phyloP scores from a whole-genome alignment of 305 asterid genomes.

The Fraxinus xanthoxyloides region DNA sequence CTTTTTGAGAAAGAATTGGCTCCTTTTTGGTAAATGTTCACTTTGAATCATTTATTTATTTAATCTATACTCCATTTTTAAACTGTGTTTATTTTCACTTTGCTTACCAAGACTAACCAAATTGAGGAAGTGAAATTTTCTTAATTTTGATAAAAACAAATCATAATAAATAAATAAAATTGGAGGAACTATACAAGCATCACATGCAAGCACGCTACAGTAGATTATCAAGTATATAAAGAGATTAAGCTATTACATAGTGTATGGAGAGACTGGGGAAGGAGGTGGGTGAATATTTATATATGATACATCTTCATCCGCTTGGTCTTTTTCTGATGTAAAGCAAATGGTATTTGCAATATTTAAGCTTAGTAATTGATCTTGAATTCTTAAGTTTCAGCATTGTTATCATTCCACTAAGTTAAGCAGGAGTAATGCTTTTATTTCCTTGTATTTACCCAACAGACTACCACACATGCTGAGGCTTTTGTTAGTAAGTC shows the following conservation, averaged over 20 bases:
- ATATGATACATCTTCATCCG: background rate
- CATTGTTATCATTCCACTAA: background rate
- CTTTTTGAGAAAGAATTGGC: background rate
- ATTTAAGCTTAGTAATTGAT: slow-evolving; percentile 19
- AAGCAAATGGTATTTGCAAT: background rate
- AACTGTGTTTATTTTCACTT: background rate
- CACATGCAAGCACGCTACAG: background rate
- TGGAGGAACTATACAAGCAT: background rate
- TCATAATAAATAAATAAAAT: background rate
- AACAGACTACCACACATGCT: background rate
- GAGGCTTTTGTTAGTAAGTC: background rate
- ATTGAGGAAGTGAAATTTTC: background rate
- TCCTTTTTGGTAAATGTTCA: background rate
- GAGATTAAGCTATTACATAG: background rate
- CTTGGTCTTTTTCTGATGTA: background rate
- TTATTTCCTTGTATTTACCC: background rate
- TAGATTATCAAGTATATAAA: background rate
- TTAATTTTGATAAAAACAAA: background rate
- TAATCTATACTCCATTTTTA: background rate
- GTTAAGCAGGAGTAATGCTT: slow-evolving; percentile 15
- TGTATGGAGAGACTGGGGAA: background rate
- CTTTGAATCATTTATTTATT: background rate
- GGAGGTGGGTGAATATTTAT: background rate
- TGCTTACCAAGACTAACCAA: background rate
- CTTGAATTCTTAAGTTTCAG: slow-evolving; percentile 16